Base-by-base conservation (phyloP, 164 flowering plant genomes). In the Aristolochia fimbriata region DNA sequence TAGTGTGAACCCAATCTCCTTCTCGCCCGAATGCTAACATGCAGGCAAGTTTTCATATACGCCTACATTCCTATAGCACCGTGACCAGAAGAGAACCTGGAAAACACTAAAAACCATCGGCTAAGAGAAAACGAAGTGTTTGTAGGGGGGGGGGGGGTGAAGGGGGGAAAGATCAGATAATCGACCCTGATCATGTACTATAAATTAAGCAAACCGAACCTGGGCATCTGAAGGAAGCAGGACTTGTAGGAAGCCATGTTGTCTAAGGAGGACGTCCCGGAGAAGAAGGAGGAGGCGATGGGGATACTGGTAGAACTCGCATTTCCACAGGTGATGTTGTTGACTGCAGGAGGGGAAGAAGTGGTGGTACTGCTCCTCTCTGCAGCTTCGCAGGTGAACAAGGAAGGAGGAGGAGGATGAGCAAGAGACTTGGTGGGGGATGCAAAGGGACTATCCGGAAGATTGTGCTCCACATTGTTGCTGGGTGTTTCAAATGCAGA, bases 391-490 rank as follows among this genome's bases (percentile, higher is more conserved):
- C 33, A 41, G 7, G 33, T 0, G 58, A 62, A 62, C 33, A 62
- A 37, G 16, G 83, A 62, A 3, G 64, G 16, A 56, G 83, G 62
- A 3, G 64, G 16, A 56, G 65, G 55, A 7, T 77, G 77, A 1
- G 68, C 77, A 1, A 61, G 47, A 0, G 67, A 71, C 68, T 74
- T 81, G 19, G 79, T 73, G 2, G 96, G 87, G 19, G 91, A 88
- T 20, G 98, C 91, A 63, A 92, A 92, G 9, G 83, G 98, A 37
- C 82, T 88, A 58, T 92, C 96, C 21, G 96, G 98, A 43, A 92
- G 93, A 62, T 77, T 82, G 68, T 85, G 95, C 75, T 87, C 95
- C 78, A 81, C 72, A 55, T 83, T 83, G 72, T 21, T 20, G 62
- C 20, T 58, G 69, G n/a, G n/a, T 63, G 51, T 33, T 21, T 27